Conservation (phyloP, 129 eudicot species). For the Helianthus tuberosus region DNA sequence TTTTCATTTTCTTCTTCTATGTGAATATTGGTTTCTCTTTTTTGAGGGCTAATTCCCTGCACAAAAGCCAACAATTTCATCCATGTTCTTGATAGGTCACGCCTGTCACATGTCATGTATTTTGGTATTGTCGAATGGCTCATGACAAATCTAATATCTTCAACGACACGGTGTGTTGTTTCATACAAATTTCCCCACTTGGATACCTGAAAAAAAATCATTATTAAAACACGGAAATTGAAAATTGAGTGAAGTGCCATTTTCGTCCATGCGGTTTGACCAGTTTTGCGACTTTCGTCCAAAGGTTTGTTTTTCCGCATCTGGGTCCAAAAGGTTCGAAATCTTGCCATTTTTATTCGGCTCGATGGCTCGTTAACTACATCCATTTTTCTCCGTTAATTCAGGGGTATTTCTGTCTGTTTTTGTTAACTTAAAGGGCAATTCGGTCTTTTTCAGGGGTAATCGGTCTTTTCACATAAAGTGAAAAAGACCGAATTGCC, state of each 20-base stretch:
- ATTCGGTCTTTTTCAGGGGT: too few species aligned
- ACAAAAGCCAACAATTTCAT: conserved; percentile 80
- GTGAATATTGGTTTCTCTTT: conserved; percentile 85
- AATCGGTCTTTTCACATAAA: too few species aligned
- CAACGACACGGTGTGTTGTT: conserved; percentile 83
- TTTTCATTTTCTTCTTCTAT: conserved; percentile 87
- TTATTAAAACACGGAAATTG: not conserved
- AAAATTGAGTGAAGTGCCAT: not conserved
- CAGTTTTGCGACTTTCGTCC: too few species aligned
- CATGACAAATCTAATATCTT: conserved; percentile 90
- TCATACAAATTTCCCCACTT: conserved; percentile 82
- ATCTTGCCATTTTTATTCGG: too few species aligned
- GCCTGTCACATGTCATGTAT: conserved; percentile 60
- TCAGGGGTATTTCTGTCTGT: too few species aligned
- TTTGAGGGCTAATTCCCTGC: conserved; percentile 96
- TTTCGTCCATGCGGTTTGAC: too few species aligned
- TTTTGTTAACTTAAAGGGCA: too few species aligned
- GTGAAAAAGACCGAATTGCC: too few species aligned
- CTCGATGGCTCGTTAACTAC: too few species aligned
- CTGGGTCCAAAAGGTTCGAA: too few species aligned
- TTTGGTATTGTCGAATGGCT: conserved; percentile 82
- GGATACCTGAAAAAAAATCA: conserved; percentile 54
- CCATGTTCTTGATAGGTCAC: conserved; percentile 74
- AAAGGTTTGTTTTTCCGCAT: too few species aligned
- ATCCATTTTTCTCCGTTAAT: too few species aligned